phyloP scores from a whole-genome alignment of 352 stramenopile genomes.

The Phytopythium montanum region DNA sequence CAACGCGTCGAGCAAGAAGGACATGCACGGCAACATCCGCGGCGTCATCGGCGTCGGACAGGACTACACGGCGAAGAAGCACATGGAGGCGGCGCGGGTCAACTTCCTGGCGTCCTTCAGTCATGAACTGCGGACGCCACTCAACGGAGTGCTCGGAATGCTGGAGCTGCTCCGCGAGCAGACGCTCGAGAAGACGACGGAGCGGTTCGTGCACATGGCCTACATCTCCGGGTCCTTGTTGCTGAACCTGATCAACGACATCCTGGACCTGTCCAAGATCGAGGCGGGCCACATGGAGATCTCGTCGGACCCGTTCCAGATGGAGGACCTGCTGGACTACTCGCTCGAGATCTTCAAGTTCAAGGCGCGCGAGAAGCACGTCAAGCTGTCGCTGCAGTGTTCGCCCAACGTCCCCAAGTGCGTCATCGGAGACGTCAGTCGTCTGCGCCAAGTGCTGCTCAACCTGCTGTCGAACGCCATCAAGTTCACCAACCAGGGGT shows the following conservation, averaged over 20 bases:
- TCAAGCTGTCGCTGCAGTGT: constrained; percentile 70
- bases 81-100: constrained; percentile 64
- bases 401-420: constrained; percentile 48
- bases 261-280: constrained; percentile 89
- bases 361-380: constrained; percentile 72
- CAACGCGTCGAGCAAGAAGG: constrained; percentile 74
- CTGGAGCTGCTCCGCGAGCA: constrained; percentile 64
- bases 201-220: constrained; percentile 69
- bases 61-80: constrained; percentile 83
- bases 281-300: constrained; percentile 88
- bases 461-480: constrained; percentile 79
- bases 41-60: constrained; percentile 87
- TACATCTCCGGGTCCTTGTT: constrained; percentile 65
- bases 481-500: constrained; percentile 73
- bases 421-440: constrained; percentile 57
- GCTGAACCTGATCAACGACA: constrained; percentile 82
- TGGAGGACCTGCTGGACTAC: constrained; percentile 72
- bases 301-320: constrained; percentile 68
- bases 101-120: constrained; percentile 72
- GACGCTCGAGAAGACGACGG: constrained; percentile 49
- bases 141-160: constrained; percentile 81
- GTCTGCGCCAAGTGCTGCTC: constrained; percentile 63
- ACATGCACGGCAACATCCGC: constrained; percentile 84
- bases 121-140: constrained; percentile 57
- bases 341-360: constrained; percentile 84